Base-by-base conservation (phyloP, 495 filamentous ascomycete species). In the Xylaria flabelliformis region DNA sequence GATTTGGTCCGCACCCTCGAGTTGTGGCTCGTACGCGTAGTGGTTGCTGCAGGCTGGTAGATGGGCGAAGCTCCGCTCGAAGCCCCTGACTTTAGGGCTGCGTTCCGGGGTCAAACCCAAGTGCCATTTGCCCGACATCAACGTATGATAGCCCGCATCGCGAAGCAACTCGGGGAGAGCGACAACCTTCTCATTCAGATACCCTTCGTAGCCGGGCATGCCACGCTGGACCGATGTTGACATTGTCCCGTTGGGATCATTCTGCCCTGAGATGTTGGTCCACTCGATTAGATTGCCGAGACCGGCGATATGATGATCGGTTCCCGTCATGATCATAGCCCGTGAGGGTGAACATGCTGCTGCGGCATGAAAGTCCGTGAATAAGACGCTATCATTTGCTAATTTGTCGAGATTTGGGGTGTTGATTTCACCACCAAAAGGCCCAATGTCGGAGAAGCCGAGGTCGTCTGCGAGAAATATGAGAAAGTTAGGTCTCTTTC, bases 141-240 rank as follows among this genome's bases (percentile, higher is more conserved):
- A 61, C 17, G 90, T 91, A 70, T 85, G 83, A 72, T 92, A 92
- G 32, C 90, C 90, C 0, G 81, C 85, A 73, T 92, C 90, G 10
- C 82, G 83, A 4, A 92, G 82, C 17, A 91, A 61, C 76, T 92
- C 89, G 9, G 90, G 89, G 4, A 92, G 81, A 5, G 90, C 85
- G 0, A 85, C 90, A 29, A 91, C 89, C 7, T 83, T 79, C 58
- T 90, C 87, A 68, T 91, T 90, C 39, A 91, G 83, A 70, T 90
- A 91, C 3, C 89, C 89, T 77, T 91, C 90, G 75, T 91, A 90
- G 0, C 89, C 89, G 0, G 89, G 88, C 87, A 88, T 89, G n/a
- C 79, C 81, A 12, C 77, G 74, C 53, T 78, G 78, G 24, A 77
- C 81, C 44, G 79, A 58, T 50, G 80, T 77, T 19, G 77, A 79